Evolutionary conservation across 495 filamentous ascomycete species (phyloP), one percentile per base, ranked within the genome.

Genomic region (Platismatia glauca): DNA sequence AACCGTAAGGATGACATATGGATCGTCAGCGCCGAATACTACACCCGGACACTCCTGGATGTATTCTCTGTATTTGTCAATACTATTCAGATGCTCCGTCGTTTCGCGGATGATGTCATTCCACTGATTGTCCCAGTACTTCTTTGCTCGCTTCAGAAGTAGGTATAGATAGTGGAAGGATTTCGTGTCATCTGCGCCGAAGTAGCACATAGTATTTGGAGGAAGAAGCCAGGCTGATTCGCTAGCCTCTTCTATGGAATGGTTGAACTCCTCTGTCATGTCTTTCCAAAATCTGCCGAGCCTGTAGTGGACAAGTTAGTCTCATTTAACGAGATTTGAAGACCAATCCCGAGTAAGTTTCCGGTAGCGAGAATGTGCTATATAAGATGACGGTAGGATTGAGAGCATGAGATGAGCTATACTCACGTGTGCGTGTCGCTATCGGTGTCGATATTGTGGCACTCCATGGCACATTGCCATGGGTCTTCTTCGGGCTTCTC

Each of bases 111-210:
- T 55, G 43, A 61, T 50, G 27, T 61, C 43, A 3, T 50, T 29
- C 59, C 59, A 61, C 12, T 52, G 34, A 52, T 50, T 22, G 37
- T 39, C 46, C 44, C 59, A 55, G n/a, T 55, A 61, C 22, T 35
- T 35, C n/a, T 46, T 52, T 24, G 24, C 18, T 34, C 46, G 15
- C 37, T 53, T 61, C 9, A 61, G 37, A 18, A 12, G 39, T n/a
- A 55, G 22, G 24, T 50, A 50, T 7, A 61, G 29, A 16, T 53
- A 55, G 44, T 38, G 59, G 11, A 55, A 55, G 27, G 1, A 13
- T 31, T 31, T 31, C 22, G 24, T 31, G 20, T 7, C 15, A 29
- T n/a, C 12, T 29, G 24, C 3, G 39, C 29, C 52, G 20, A 55
- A 55, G 12, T 18, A 22, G 13, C 5, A 35, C 29, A 55, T 2